Percentiles rank a stretch among this genome's conserved stretches.
These are phyloP conservation scores for Cunninghamia lanceolata DNA, from an alignment of 75 land plant species.

Conservation along the genomic window DNA sequence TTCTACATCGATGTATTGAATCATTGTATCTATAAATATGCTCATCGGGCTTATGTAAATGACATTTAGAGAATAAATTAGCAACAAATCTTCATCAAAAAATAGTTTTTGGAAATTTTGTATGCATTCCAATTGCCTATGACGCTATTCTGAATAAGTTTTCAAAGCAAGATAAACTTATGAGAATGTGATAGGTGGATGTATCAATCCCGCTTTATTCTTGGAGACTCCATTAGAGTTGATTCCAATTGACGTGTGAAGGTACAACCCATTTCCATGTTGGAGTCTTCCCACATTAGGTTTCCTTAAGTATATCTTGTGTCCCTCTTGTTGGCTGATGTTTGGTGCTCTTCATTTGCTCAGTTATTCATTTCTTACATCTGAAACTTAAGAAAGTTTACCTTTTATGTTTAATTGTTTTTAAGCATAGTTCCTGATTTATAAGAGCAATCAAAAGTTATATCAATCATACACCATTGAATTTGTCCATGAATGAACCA, in stretches of 20 bases:
- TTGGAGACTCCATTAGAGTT: not conserved
- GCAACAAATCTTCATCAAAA: not conserved
- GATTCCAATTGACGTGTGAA: not conserved
- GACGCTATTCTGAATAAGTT: not conserved
- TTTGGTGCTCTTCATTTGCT: not conserved
- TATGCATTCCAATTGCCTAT: too few species aligned
- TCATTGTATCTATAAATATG: not conserved
- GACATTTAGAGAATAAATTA: not conserved
- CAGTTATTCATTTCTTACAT: not conserved
- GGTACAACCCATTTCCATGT: too few species aligned
- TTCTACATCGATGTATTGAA: too few species aligned
- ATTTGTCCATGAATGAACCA: not conserved
- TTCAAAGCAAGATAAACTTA: not conserved
- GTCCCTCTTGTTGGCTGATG: not conserved
- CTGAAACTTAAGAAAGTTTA: not conserved
- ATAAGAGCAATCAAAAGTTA: not conserved
- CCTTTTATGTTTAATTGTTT: not conserved
- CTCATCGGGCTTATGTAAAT: not conserved
- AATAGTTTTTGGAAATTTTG: not conserved
- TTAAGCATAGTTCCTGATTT: not conserved
- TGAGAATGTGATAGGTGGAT: not conserved
- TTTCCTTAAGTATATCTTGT: not conserved
- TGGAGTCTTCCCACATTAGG: not conserved
- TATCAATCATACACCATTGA: not conserved
- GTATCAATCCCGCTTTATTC: not conserved